A percentile compares a stretch with the other conserved stretches of the same genome.
Conservation (phyloP, 106 monocot species). For the Ottelia alismoides region DNA sequence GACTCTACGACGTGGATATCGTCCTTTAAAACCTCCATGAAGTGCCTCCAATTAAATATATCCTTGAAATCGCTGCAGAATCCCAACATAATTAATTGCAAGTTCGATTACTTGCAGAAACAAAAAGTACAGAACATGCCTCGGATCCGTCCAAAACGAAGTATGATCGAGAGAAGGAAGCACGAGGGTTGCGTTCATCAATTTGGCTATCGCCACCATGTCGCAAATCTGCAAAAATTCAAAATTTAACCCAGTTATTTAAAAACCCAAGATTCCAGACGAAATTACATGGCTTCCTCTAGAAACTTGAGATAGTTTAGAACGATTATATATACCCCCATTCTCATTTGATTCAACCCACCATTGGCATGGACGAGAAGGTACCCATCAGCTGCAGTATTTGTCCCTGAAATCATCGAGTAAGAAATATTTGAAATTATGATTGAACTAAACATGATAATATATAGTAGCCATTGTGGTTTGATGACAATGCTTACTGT, state of each 20-base stretch:
- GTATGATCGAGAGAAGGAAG: conserved; percentile 45
- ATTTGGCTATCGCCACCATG: conserved; percentile 53
- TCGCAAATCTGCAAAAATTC: conserved; percentile 53
- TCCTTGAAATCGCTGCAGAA: conserved; percentile 46
- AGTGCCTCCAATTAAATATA: conserved; percentile 52
- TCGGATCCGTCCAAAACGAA: conserved; percentile 63
- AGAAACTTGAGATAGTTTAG: no score
- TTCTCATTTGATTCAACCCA: conserved; percentile 90
- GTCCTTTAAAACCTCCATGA: conserved; percentile 32
- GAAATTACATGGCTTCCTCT: no score
- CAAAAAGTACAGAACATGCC: conserved; percentile 13
- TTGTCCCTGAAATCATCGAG: conserved; percentile 1
- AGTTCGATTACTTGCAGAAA: no score
- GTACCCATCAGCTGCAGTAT: conserved; percentile 30
- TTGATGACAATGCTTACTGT: no score
- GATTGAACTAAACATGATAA: background rate
- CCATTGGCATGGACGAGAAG: conserved; percentile 73
- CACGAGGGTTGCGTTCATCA: conserved; percentile 62
- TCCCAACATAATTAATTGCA: no score
- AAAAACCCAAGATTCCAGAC: no score
- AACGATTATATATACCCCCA: conserved; percentile 58
- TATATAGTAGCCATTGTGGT: no score
- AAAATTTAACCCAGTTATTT: no score
- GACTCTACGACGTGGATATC: conserved; percentile 41
- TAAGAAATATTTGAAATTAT: background rate